phyloP scores from a whole-genome alignment of 73 alveolate genomes.

The Paramecium primaurelia region DNA sequence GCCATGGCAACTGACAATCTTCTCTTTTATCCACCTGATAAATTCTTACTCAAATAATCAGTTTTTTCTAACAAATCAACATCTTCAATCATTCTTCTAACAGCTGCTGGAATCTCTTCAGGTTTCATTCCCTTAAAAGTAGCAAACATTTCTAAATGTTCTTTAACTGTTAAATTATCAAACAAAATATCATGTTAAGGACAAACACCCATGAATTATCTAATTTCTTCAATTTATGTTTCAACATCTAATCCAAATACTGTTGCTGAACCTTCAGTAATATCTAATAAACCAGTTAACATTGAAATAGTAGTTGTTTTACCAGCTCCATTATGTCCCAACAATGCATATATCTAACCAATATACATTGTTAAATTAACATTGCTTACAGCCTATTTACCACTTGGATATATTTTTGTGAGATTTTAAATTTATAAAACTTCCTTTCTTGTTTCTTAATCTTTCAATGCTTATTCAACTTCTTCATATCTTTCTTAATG shows the following conservation, averaged over 20 bases:
- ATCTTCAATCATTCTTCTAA: constrained; percentile 79
- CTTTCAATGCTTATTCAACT: constrained; percentile 61
- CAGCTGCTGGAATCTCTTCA: constrained; percentile 68
- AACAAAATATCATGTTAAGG: constrained; percentile 97
- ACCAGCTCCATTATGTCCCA: constrained; percentile 99
- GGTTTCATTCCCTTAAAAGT: constrained; percentile 83
- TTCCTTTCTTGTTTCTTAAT: constrained; percentile 69
- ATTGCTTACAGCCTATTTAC: constrained; percentile 88
- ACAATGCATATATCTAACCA: constrained; percentile 95
- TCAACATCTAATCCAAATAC: constrained; percentile 71
- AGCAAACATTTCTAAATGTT: constrained; percentile 80
- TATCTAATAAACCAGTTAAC: constrained; percentile 79
- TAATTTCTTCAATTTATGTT: constrained; percentile 72
- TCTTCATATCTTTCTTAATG: constrained; percentile 58
- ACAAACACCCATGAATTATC: constrained; percentile 96
- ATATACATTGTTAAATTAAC: constrained; percentile 85
- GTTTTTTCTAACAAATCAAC: constrained; percentile 75
- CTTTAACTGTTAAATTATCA: constrained; percentile 79
- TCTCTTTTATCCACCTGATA: constrained; percentile 95
- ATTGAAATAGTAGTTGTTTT: constrained; percentile 95
- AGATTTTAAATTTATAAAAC: constrained; percentile 65
- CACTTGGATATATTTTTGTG: constrained; percentile 78
- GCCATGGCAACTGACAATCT: constrained; percentile 92
- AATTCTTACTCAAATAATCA: constrained; percentile 74
- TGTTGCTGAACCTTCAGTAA: constrained; percentile 73